Conservation (phyloP, 2,329 filamentous ascomycete species). For the Didymellaceae sp. region DNA sequence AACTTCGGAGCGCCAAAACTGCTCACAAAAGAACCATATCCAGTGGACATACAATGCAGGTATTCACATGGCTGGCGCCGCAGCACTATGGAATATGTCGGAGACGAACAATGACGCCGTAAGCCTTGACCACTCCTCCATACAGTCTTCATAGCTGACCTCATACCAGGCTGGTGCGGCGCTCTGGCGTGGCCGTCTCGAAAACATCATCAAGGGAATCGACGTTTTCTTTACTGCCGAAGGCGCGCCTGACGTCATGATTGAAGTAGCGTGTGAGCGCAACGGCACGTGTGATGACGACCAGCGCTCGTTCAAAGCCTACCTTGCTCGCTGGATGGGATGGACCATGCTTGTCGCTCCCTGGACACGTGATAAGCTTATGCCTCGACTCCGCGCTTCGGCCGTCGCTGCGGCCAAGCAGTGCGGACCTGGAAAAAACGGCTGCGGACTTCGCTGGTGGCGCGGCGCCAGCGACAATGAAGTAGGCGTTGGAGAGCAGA, state of each 20-base stretch:
- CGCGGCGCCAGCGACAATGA: conserved; percentile 53
- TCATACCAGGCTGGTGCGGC: conserved; percentile 21
- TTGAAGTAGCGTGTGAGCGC: conserved; percentile 54
- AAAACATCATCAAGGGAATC: conserved; percentile 42
- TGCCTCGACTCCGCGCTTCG: conserved; percentile 59
- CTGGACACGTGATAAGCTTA: conserved; percentile 49
- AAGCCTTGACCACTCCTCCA: conserved; percentile 13
- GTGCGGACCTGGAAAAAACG: conserved; percentile 59
- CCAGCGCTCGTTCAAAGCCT: conserved; percentile 54
- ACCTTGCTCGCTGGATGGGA: conserved; percentile 51
- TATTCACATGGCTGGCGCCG: conserved; percentile 53
- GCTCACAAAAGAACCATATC: conserved; percentile 50
- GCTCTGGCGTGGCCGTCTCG: conserved; percentile 32
- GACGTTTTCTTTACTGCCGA: conserved; percentile 56
- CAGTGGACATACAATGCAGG: conserved; percentile 56
- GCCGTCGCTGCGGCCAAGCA: conserved; percentile 61
- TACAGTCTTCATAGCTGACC: neutral
- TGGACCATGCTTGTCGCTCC: conserved; percentile 47
- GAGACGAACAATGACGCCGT: conserved; percentile 39
- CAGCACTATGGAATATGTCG: conserved; percentile 55
- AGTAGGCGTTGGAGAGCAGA: conserved; percentile 63
- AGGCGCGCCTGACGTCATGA: conserved; percentile 51
- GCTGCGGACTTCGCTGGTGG: conserved; percentile 55
- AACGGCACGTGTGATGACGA: conserved; percentile 54
- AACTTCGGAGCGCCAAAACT: conserved; percentile 51